Evolutionary conservation across 192 early-diverging fungal genomes (phyloP).

Genomic region (Allomyces macrogynus): DNA sequence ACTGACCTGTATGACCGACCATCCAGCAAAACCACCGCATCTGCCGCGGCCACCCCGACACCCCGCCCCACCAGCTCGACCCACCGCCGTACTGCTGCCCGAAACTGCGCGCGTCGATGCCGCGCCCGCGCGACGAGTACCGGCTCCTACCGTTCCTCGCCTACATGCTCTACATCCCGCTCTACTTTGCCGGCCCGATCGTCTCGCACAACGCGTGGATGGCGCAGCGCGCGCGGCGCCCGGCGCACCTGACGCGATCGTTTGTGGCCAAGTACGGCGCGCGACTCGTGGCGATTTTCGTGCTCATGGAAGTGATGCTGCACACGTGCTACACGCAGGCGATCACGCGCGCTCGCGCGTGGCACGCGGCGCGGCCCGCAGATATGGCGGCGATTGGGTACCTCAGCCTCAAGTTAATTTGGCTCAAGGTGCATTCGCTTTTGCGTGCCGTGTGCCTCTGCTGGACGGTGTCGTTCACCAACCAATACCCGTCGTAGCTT

Average conservation of each 20-base stretch:
- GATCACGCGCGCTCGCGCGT: slow-evolving; percentile 67
- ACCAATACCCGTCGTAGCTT: slow-evolving; percentile 22
- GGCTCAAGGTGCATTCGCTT: slow-evolving; percentile 78
- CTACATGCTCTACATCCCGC: slow-evolving; percentile 70
- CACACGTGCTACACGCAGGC: slow-evolving; percentile 80
- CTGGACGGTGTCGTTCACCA: not conserved
- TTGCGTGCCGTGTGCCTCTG: too few relatives aligned
- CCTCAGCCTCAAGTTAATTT: slow-evolving; percentile 75
- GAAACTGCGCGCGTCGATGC: slow-evolving; percentile 33
- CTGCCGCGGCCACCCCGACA: slow-evolving; percentile 7
- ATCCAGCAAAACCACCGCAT: slow-evolving; percentile 2
- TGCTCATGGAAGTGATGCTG: slow-evolving; percentile 75
- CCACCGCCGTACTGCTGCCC: slow-evolving; percentile 8
- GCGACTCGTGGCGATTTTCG: slow-evolving; percentile 35
- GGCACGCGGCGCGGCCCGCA: slow-evolving; percentile 51
- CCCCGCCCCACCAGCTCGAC: slow-evolving; percentile 7
- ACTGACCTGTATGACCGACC: too few relatives aligned
- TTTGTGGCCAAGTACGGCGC: slow-evolving; percentile 29
- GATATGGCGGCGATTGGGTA: slow-evolving; percentile 75
- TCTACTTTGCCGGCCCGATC: slow-evolving; percentile 88
- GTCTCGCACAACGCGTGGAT: slow-evolving; percentile 85
- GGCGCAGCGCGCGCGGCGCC: slow-evolving; percentile 46
- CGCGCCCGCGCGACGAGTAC: slow-evolving; percentile 45
- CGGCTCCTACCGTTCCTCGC: slow-evolving; percentile 54
- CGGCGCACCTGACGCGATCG: slow-evolving; percentile 13